Conservation (phyloP, 495 filamentous ascomycete species). For the Polyplosphaeria fusca region DNA sequence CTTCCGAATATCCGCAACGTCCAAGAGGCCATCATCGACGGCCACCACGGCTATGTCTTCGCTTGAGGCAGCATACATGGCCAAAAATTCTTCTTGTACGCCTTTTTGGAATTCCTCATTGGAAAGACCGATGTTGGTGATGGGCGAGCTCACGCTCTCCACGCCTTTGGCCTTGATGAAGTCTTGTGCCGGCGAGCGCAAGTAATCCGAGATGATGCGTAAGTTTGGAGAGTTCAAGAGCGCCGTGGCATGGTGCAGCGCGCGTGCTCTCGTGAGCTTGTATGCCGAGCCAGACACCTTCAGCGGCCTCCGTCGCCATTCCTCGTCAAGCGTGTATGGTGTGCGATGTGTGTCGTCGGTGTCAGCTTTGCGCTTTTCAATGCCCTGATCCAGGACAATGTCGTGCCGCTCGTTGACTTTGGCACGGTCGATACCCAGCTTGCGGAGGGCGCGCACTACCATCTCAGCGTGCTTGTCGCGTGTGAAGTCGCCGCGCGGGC, state of each 20-base stretch:
- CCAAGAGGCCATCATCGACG: slow-evolving; percentile 49
- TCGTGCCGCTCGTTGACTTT: slow-evolving; percentile 89
- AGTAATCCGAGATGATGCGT: slow-evolving; percentile 57
- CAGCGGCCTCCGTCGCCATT: slow-evolving; percentile 47
- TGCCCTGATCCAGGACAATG: slow-evolving; percentile 72
- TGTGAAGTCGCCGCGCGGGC: slow-evolving; percentile 68
- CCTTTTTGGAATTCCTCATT: slow-evolving; percentile 36
- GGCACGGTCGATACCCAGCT: slow-evolving; percentile 49
- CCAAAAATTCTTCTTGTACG: slow-evolving; percentile 46
- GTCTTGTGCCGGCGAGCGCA: slow-evolving; percentile 68
- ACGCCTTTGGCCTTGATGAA: slow-evolving; percentile 81
- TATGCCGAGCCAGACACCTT: slow-evolving; percentile 94
- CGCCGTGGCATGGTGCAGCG: slow-evolving; percentile 90
- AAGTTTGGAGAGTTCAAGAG: slow-evolving; percentile 71
- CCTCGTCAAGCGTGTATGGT: slow-evolving; percentile 36
- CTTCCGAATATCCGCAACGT: slow-evolving; percentile 52
- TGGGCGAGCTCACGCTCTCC: slow-evolving; percentile 84
- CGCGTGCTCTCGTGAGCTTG: slow-evolving; percentile 73
- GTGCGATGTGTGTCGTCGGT: slow-evolving; percentile 39
- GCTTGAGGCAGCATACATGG: slow-evolving; percentile 50
- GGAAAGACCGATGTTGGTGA: slow-evolving; percentile 65
- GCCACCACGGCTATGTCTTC: slow-evolving; percentile 43
- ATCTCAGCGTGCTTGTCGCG: slow-evolving; percentile 86
- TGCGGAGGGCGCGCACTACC: slow-evolving; percentile 74
- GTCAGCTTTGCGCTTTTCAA: slow-evolving; percentile 18